A percentile compares a stretch with the other conserved stretches of the same genome.
Conservation (phyloP, 2,329 filamentous ascomycete genomes). For the Trichoderma koningiopsis region DNA sequence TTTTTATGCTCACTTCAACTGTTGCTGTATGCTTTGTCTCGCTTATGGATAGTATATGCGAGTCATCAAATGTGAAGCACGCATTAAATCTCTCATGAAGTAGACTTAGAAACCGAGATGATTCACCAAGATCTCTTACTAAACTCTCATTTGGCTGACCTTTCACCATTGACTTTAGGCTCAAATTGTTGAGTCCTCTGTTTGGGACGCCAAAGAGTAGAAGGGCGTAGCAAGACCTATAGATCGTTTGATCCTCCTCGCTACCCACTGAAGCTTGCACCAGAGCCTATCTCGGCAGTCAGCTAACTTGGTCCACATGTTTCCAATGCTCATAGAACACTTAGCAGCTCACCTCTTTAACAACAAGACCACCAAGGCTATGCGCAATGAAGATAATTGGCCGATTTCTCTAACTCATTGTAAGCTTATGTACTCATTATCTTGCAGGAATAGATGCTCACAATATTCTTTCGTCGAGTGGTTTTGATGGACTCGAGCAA, state of each 20-base stretch:
- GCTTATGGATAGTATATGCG: slow-evolving; percentile 30
- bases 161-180: slow-evolving; percentile 30
- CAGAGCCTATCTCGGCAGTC: slow-evolving; percentile 27
- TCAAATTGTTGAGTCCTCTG: slow-evolving; percentile 31
- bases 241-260: slow-evolving; percentile 21
- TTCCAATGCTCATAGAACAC: neutral
- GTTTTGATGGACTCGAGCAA: neutral
- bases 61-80: slow-evolving; percentile 27
- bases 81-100: slow-evolving; percentile 30
- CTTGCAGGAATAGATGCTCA: rapidly evolving
- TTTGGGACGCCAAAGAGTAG: slow-evolving; percentile 38
- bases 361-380: slow-evolving; percentile 31
- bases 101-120: slow-evolving; percentile 30
- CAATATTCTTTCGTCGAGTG: neutral
- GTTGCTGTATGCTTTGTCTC: slow-evolving; percentile 29
- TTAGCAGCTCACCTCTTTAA: slow-evolving; percentile 28
- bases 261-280: slow-evolving; percentile 24
- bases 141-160: slow-evolving; percentile 33
- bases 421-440: neutral
- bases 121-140: slow-evolving; percentile 30
- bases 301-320: too few species aligned
- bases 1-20: slow-evolving; percentile 25
- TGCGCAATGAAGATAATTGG: slow-evolving; percentile 30
- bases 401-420: neutral
- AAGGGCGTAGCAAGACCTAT: slow-evolving; percentile 30